Conservation (phyloP, 1,284 basidiomycete species). For the Phellopilus nigrolimitatus region DNA sequence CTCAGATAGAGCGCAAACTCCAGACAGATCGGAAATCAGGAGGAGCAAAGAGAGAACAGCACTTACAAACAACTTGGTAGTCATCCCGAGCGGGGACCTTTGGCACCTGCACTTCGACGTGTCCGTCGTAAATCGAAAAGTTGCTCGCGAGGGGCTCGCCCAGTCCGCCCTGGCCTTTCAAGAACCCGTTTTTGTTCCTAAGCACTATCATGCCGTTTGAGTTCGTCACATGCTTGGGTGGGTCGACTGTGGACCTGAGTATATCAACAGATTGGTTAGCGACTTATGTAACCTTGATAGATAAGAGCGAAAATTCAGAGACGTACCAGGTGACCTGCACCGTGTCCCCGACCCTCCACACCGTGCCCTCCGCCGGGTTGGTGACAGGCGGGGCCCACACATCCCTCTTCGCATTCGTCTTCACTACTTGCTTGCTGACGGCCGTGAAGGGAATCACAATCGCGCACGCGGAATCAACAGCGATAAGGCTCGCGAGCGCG, state of each 20-base stretch:
- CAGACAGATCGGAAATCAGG: background rate
- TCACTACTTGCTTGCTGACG: background rate
- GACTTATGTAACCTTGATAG: background rate
- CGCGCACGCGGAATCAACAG: constrained; percentile 4
- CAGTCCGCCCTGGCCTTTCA: constrained; percentile 14
- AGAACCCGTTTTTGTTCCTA: constrained; percentile 14
- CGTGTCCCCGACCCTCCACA: constrained; percentile 39
- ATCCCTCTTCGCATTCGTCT: constrained; percentile 31
- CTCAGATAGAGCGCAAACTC: background rate
- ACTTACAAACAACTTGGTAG: constrained; percentile 41
- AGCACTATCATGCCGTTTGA: constrained; percentile 32
- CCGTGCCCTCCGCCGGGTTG: constrained; percentile 32
- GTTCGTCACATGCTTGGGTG: constrained; percentile 48
- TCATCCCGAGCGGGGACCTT: constrained; percentile 30
- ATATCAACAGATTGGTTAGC: background rate
- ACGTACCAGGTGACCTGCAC: constrained; percentile 44
- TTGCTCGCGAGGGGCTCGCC: constrained; percentile 34
- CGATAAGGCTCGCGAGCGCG: constrained; percentile 15
- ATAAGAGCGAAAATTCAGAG: too few relatives aligned
- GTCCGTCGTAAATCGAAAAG: constrained; percentile 39
- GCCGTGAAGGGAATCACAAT: constrained; percentile 2
- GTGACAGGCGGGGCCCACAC: constrained; percentile 44
- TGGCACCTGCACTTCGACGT: constrained; percentile 36
- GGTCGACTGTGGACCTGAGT: constrained; percentile 37
- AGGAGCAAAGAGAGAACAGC: background rate